Percentiles rank a stretch among this genome's conserved stretches.
Evolutionary conservation across 2,329 filamentous ascomycete species (phyloP).

Genomic region (Teratosphaeria nubilosa): DNA sequence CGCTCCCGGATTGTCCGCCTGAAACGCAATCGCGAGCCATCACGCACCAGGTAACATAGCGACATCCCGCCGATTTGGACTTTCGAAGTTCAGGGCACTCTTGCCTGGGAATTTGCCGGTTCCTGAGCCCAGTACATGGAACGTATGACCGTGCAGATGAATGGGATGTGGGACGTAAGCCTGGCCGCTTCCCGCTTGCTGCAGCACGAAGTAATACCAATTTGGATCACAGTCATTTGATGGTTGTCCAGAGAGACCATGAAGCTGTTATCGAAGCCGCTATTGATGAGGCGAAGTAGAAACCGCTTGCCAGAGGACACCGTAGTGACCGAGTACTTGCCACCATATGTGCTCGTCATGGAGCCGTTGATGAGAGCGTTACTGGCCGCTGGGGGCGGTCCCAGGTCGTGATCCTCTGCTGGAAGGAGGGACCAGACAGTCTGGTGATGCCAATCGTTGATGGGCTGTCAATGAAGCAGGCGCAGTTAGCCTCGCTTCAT

Average conservation of each 20-base stretch:
- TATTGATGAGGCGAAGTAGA: neutral
- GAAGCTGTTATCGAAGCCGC: neutral
- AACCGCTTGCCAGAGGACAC: slow-evolving; percentile 24
- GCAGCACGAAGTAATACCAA: neutral
- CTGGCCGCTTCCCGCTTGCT: neutral
- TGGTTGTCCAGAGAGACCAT: slow-evolving; percentile 1
- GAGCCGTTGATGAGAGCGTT: slow-evolving; percentile 25
- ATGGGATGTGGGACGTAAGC: slow-evolving; percentile 4
- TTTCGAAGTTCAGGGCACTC: slow-evolving; percentile 18
- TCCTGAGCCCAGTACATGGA: slow-evolving; percentile 26
- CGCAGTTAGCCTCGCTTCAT: neutral
- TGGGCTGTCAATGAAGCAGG: slow-evolving; percentile 4
- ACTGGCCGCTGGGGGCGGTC: slow-evolving; percentile 18
- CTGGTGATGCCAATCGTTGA: slow-evolving; percentile 17
- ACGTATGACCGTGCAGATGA: slow-evolving; percentile 32
- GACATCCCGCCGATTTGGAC: slow-evolving; percentile 22
- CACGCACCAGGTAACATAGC: slow-evolving; percentile 18
- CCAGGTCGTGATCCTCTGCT: slow-evolving; percentile 18
- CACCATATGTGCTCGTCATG: slow-evolving; percentile 45
- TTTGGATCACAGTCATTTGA: neutral
- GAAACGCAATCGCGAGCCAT: slow-evolving; percentile 20
- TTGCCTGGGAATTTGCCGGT: neutral
- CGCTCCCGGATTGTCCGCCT: slow-evolving; percentile 21
- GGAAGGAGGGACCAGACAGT: slow-evolving; percentile 22
- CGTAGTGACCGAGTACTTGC: slow-evolving; percentile 43